Conservation (phyloP, 2,329 filamentous ascomycete species). For the Remersonia thermophila region DNA sequence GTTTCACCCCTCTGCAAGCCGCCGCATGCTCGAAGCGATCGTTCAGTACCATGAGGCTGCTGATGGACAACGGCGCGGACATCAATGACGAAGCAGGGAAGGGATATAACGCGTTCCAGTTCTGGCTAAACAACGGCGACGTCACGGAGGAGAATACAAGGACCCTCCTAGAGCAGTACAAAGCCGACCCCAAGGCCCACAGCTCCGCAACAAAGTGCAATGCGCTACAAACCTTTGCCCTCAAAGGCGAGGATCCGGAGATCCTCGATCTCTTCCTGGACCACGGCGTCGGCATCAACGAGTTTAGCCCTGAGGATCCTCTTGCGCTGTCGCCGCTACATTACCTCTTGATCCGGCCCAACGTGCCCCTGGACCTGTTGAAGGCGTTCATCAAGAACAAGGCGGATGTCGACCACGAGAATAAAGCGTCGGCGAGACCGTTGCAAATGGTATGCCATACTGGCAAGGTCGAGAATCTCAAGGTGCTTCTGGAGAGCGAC, state of each 20-base stretch:
- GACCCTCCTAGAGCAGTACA: constrained; percentile 2
- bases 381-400: constrained; percentile 9
- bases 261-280: background rate
- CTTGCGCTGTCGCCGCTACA: constrained; percentile 6
- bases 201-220: too few species aligned
- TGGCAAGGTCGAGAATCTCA: constrained; percentile 8
- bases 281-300: background rate
- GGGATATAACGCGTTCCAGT: constrained; percentile 1
- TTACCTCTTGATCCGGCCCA: constrained; percentile 4
- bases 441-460: constrained; percentile 6
- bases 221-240: too few species aligned
- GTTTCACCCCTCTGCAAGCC: constrained; percentile 9
- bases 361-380: constrained; percentile 7
- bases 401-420: constrained; percentile 10
- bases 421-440: constrained; percentile 3
- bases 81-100: constrained; percentile 8
- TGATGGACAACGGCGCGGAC: constrained; percentile 9
- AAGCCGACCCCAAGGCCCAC: too few species aligned
- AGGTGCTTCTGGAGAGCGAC: constrained; percentile 7
- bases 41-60: constrained; percentile 4
- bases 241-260: too few species aligned
- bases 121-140: constrained; percentile 3
- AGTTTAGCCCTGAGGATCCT: background rate
- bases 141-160: background rate
- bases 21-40: constrained; percentile 3